Evolutionary conservation across 352 stramenopile genomes (phyloP).

Genomic region (Globisporangium yorkense): DNA sequence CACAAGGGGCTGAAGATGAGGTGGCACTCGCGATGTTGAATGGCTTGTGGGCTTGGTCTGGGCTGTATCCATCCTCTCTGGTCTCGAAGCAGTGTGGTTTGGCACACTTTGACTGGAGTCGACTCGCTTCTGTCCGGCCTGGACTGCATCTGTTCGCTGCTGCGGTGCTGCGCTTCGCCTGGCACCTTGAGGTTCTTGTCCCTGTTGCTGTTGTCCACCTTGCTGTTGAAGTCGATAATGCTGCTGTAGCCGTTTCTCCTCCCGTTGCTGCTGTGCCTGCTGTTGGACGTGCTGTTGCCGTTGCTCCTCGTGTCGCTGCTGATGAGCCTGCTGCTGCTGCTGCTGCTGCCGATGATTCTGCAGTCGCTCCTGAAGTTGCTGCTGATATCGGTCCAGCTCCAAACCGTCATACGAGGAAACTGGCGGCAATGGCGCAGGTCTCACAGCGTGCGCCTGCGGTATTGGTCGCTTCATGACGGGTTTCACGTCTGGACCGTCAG

Average conservation of each 20-base stretch:
- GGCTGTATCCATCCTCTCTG: background rate
- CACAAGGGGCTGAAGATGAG: background rate
- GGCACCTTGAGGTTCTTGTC: background rate
- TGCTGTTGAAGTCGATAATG: background rate
- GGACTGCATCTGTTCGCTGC: background rate
- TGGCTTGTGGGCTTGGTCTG: background rate
- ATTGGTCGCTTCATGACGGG: background rate
- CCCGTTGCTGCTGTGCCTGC: background rate
- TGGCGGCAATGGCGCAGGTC: background rate
- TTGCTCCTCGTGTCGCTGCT: constrained; percentile 9
- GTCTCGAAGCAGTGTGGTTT: background rate
- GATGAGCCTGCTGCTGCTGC: constrained; percentile 6
- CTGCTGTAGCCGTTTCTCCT: constrained; percentile 7
- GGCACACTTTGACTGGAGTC: background rate
- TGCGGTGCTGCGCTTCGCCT: background rate
- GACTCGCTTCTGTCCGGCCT: background rate
- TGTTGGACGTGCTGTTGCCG: background rate
- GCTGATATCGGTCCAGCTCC: background rate
- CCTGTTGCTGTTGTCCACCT: background rate
- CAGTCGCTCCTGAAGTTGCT: background rate
- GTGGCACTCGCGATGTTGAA: background rate
- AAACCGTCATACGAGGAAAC: no score
- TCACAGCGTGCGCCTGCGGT: background rate
- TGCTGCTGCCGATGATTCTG: background rate
- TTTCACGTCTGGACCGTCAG: constrained; percentile 5